phyloP scores from a whole-genome alignment of 2,329 filamentous ascomycete genomes.

The Xylaria sp. region DNA sequence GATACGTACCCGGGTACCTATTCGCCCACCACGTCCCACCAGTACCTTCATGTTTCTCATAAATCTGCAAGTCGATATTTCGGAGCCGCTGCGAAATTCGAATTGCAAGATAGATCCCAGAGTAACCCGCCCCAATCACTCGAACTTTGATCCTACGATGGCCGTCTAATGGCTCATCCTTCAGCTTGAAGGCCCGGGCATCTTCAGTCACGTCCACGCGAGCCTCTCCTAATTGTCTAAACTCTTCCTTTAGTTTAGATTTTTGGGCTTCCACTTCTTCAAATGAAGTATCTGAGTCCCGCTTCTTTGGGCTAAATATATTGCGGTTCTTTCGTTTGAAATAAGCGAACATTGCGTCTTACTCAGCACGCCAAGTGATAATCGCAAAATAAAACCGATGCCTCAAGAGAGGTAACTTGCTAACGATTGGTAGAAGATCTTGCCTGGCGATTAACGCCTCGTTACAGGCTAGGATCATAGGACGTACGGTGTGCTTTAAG shows the following conservation, averaged over 20 bases:
- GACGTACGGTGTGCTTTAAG: neutral
- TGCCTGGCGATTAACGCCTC: neutral
- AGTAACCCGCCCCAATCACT: constrained; percentile 52
- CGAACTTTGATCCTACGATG: constrained; percentile 52
- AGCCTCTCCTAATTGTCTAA: too few relatives aligned
- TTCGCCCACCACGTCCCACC: constrained; percentile 56
- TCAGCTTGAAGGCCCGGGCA: constrained; percentile 39
- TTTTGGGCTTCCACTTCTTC: too few relatives aligned
- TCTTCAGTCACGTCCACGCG: constrained; percentile 26
- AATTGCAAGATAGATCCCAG: constrained; percentile 51
- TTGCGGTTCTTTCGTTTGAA: neutral
- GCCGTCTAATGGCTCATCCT: constrained; percentile 47
- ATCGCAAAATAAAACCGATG: neutral
- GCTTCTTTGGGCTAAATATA: constrained; percentile 2
- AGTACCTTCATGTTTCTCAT: constrained; percentile 51
- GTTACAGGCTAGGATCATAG: neutral
- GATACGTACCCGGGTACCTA: constrained; percentile 50
- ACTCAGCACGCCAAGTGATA: neutral
- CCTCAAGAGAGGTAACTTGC: neutral
- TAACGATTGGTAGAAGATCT: neutral
- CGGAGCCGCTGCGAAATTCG: constrained; percentile 51
- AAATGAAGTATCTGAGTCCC: constrained; percentile 1
- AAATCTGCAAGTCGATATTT: constrained; percentile 51
- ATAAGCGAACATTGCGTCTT: neutral
- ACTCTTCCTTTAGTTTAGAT: too few relatives aligned